Evolutionary conservation across 75 land plant genomes (phyloP), one percentile per base, ranked within the genome.

Genomic region (Pinus taeda): DNA sequence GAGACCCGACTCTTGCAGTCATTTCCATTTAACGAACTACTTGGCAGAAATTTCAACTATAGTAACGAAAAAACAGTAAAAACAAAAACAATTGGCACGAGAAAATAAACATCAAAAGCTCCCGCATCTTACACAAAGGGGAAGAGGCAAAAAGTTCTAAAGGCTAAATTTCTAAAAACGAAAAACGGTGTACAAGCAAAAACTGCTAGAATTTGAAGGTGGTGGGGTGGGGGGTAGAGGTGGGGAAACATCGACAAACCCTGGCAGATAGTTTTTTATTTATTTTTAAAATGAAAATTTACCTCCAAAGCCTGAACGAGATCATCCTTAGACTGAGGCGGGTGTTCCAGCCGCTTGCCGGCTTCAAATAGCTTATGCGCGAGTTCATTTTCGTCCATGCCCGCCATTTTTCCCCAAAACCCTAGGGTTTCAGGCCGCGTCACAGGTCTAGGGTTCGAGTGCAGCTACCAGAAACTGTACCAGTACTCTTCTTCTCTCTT

Each of bases 241-340:
- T n/a, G n/a, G n/a, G n/a, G n/a, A n/a, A n/a, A n/a, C 17, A 33
- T 15, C 3, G 0, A 11, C 4, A 11, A 13, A 64, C 45, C 45
- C 30, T 13, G 14, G 30, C 26, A 33, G 71, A 9, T n/a, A n/a
- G 12, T 66, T 18, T 9, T 2, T 6, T 39, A n/a, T n/a, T n/a
- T n/a, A n/a, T 67, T 39, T 37, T 6, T 1, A 15, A 20, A 15
- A 36, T 3, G 37, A 30, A 64, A 30, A 15, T 15, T 61, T 77
- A 88, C 90, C 76, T 80, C 71, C 26, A 85, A 82, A 56, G 83
- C 77, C 71, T 57, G 71, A 58, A 80, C 71, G 2, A n/a, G n/a
- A n/a, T n/a, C n/a, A n/a, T n/a, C n/a, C n/a, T n/a, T n/a, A n/a
- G n/a, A n/a, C n/a, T n/a, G 58, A 9, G 90, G 80, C 6, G 79